phyloP scores from a whole-genome alignment of 2,329 filamentous ascomycete genomes.

The Aspergillus pseudoviridinutans region DNA sequence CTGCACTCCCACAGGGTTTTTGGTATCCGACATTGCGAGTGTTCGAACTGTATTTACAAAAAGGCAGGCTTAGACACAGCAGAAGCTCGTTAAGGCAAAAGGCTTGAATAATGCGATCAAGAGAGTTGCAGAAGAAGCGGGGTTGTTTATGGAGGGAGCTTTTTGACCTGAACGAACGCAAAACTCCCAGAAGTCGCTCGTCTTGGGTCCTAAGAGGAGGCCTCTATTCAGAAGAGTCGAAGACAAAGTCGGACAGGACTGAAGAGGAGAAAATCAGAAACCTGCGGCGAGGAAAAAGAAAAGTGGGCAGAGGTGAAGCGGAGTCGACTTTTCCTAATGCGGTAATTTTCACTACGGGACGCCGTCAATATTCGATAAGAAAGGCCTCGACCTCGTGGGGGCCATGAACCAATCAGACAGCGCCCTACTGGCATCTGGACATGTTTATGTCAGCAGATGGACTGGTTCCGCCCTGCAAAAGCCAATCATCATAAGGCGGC shows the following conservation, averaged over 20 bases:
- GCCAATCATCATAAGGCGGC: neutral
- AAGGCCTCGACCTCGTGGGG: neutral
- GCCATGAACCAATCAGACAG: neutral
- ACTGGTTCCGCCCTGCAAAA: no score
- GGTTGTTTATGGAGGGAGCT: constrained; percentile 36
- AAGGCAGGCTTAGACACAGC: neutral
- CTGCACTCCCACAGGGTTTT: constrained; percentile 23
- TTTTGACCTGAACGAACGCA: constrained; percentile 50
- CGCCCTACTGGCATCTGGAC: neutral
- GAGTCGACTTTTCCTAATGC: constrained; percentile 7
- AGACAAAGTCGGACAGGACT: neutral
- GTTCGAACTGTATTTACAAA: constrained; percentile 1
- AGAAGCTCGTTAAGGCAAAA: neutral
- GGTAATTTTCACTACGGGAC: constrained; percentile 3
- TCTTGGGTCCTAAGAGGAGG: constrained; percentile 16
- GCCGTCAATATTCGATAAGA: constrained; percentile 5
- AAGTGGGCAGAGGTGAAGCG: constrained; percentile 10
- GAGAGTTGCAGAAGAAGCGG: neutral
- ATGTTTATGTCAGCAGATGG: neutral
- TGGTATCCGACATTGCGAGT: constrained; percentile 25
- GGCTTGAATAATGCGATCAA: neutral
- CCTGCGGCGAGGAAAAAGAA: constrained; percentile 6
- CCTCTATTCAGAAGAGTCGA: constrained; percentile 1
- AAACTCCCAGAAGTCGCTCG: constrained; percentile 57
- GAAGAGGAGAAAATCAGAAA: constrained; percentile 4